A percentile compares a stretch with the other conserved stretches of the same genome.
Evolutionary conservation across 2,329 filamentous ascomycete species (phyloP).

Genomic region (Sporothrix brasiliensis): DNA sequence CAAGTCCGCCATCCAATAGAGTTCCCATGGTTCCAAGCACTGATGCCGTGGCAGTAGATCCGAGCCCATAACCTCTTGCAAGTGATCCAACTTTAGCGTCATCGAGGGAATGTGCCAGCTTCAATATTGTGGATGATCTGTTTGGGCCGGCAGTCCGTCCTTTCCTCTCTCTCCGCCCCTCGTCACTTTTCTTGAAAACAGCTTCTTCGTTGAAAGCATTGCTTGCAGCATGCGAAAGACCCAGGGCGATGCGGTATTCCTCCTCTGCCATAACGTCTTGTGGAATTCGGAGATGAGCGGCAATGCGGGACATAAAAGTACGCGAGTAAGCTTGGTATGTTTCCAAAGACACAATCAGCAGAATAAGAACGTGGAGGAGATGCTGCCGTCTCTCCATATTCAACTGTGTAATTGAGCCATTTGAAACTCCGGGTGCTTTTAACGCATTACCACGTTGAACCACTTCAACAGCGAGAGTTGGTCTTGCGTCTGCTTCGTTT

Average conservation of each 20-base stretch:
- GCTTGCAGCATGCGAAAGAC: conserved; percentile 74
- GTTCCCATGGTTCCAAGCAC: conserved; percentile 79
- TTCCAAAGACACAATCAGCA: conserved; percentile 75
- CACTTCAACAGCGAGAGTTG: background rate
- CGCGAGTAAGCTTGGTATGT: conserved; percentile 76
- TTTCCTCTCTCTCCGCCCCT: conserved; percentile 65
- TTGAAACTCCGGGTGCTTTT: background rate
- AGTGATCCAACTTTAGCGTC: conserved; percentile 78
- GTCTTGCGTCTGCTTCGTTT: conserved; percentile 2
- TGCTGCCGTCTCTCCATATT: conserved; percentile 66
- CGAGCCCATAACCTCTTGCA: conserved; percentile 75
- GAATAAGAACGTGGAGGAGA: conserved; percentile 70
- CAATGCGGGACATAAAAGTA: conserved; percentile 68
- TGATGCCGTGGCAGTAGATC: conserved; percentile 71
- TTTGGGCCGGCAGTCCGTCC: conserved; percentile 69
- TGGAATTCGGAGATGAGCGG: conserved; percentile 71
- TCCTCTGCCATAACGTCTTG: conserved; percentile 66
- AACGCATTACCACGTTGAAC: background rate
- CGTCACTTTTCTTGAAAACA: conserved; percentile 62
- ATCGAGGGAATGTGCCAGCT: conserved; percentile 75
- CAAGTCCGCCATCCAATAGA: conserved; percentile 75
- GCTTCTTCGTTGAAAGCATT: conserved; percentile 66
- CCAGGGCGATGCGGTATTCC: conserved; percentile 74
- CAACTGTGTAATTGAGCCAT: conserved; percentile 48
- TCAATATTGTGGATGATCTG: conserved; percentile 66